These are phyloP conservation scores for Penicillium robsamsonii DNA, from an alignment of 495 filamentous ascomycete genomes.

Conservation along the genomic window DNA sequence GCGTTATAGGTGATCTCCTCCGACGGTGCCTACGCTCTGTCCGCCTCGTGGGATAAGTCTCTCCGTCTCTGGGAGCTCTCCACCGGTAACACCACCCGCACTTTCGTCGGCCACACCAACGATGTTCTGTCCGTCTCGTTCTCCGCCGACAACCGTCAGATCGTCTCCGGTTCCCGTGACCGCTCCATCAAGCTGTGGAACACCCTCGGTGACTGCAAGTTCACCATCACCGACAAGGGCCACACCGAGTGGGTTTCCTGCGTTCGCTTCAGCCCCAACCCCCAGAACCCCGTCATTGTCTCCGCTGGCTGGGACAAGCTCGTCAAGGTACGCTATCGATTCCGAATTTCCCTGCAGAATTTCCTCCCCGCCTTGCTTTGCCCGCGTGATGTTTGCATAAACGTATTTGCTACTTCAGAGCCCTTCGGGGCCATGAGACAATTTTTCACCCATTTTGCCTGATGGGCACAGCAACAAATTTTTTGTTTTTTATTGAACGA, in stretches of 20 bases:
- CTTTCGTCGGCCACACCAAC: constrained; percentile 98
- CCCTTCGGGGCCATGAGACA: constrained; percentile 91
- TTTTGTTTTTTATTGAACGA: constrained; percentile 20
- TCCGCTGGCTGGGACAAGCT: constrained; percentile 99
- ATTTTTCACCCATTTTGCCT: constrained; percentile 80
- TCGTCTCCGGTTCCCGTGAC: constrained; percentile 97
- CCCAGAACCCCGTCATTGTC: constrained; percentile 99
- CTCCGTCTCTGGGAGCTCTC: constrained; percentile 99
- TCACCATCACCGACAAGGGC: constrained; percentile 99
- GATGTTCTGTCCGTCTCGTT: constrained; percentile 99
- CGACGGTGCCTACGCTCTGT: constrained; percentile 98
- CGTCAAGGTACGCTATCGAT: constrained; percentile 80
- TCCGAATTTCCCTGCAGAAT: constrained; percentile 12
- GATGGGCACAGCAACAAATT: constrained; percentile 53
- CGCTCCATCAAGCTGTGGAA: constrained; percentile 99
- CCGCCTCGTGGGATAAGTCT: constrained; percentile 99
- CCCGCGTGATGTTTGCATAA: constrained; percentile 87
- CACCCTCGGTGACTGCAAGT: constrained; percentile 99
- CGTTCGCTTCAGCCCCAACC: constrained; percentile 99
- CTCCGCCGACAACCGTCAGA: constrained; percentile 99
- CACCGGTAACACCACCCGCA: constrained; percentile 91
- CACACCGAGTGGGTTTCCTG: constrained; percentile 99
- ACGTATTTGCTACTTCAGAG: constrained; percentile 99
- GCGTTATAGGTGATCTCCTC: constrained; percentile 90
- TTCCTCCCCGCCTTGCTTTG: constrained; percentile 6